Percentiles rank a stretch among this genome's conserved stretches.
Conservation (phyloP, 441 rosid species). For the Gossypium schwendimanii region DNA sequence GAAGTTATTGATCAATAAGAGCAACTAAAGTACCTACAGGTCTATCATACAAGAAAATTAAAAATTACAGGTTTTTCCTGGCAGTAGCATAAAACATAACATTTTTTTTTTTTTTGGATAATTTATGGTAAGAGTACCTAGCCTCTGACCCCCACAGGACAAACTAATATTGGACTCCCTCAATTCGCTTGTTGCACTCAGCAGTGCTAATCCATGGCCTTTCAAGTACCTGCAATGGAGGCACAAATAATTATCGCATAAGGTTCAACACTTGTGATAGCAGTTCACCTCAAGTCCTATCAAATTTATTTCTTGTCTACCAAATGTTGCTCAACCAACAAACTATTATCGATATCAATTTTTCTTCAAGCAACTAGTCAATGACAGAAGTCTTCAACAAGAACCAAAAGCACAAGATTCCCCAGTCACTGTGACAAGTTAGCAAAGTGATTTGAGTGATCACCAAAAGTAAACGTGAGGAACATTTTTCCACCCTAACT, state of each 20-base stretch:
- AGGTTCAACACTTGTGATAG: neutral
- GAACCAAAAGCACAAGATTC: neutral
- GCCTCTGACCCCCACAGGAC: conserved; percentile 11
- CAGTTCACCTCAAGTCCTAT: neutral
- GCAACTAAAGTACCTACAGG: conserved; percentile 3
- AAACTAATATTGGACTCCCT: conserved; percentile 18
- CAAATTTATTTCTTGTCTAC: neutral
- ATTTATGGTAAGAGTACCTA: conserved; percentile 16
- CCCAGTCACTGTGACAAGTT: neutral
- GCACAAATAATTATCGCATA: conserved; percentile 12
- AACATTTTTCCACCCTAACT: neutral
- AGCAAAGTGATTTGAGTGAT: neutral
- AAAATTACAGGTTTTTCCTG: conserved; percentile 8
- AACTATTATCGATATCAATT: neutral
- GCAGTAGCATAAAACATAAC: conserved; percentile 7
- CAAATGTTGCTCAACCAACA: neutral
- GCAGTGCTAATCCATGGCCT: conserved; percentile 24
- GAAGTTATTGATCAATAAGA: neutral
- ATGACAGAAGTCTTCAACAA: neutral
- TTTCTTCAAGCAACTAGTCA: neutral
- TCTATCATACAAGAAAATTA: neutral
- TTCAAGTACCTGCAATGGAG: conserved; percentile 48
- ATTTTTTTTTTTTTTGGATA: conserved; percentile 10
- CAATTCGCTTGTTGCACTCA: conserved; percentile 18
- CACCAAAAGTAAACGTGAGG: neutral